A percentile compares a stretch with the other conserved stretches of the same genome.
phyloP scores from a whole-genome alignment of 2,329 filamentous ascomycete species.

The Amauroascus niger region DNA sequence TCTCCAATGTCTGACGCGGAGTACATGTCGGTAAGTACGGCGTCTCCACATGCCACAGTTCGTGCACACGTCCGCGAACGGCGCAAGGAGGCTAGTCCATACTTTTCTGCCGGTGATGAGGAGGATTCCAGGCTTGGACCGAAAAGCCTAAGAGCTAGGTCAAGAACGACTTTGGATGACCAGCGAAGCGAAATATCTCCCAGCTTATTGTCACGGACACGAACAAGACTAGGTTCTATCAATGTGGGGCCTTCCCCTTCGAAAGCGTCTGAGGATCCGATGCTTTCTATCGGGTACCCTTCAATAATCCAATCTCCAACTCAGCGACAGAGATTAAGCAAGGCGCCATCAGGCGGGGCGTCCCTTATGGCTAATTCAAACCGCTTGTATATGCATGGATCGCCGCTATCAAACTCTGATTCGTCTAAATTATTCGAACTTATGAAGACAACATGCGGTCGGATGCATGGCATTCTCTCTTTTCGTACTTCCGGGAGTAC shows the following conservation, averaged over 20 bases:
- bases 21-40: constrained; percentile 25
- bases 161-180: constrained; percentile 35
- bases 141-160: constrained; percentile 31
- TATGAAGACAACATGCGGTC: constrained; percentile 44
- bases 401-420: constrained; percentile 36
- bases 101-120: constrained; percentile 27
- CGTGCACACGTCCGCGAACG: constrained; percentile 28
- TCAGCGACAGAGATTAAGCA: constrained; percentile 30
- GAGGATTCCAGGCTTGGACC: constrained; percentile 27
- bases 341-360: constrained; percentile 24
- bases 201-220: constrained; percentile 26
- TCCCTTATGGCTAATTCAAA: constrained; percentile 22
- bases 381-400: constrained; percentile 26
- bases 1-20: constrained; percentile 34
- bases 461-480: constrained; percentile 46
- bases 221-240: constrained; percentile 32
- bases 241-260: constrained; percentile 29
- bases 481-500: constrained; percentile 37
- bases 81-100: constrained; percentile 26
- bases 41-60: constrained; percentile 31
- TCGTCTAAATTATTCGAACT: constrained; percentile 41
- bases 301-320: constrained; percentile 38
- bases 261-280: constrained; percentile 32
- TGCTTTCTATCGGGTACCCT: constrained; percentile 40
- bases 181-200: constrained; percentile 33